Evolutionary conservation across 768 basidiomycete species (phyloP).

Genomic region (Termitomyces sp.): DNA sequence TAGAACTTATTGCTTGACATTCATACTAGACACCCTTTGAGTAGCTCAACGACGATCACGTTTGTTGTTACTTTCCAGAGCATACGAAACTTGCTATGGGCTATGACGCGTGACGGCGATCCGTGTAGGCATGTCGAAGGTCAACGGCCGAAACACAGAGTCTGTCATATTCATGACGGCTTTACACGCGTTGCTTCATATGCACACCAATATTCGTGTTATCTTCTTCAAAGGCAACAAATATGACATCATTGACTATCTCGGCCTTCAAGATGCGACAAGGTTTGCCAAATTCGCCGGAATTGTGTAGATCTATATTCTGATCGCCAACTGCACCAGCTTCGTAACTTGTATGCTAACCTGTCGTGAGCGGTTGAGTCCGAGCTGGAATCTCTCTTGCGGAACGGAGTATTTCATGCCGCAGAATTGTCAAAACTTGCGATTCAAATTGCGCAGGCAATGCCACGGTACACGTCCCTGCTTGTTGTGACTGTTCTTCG

Average conservation of each 20-base stretch:
- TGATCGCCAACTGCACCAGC: neutral
- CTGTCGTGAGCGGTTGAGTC: neutral
- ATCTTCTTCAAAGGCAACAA: neutral
- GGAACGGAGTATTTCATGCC: too few relatives aligned
- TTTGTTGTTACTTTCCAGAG: neutral
- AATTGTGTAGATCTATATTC: neutral
- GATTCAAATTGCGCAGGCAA: neutral
- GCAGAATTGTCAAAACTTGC: too few relatives aligned
- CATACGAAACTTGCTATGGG: neutral
- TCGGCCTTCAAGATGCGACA: neutral
- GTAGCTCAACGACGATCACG: neutral
- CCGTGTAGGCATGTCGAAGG: neutral
- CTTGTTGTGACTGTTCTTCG: neutral
- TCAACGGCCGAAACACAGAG: neutral
- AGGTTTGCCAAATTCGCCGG: neutral
- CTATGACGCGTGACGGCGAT: neutral
- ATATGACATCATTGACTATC: neutral
- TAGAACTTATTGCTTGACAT: neutral
- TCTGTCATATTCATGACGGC: neutral
- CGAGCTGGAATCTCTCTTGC: too few relatives aligned
- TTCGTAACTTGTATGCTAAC: neutral
- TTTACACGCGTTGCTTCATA: neutral
- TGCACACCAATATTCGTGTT: neutral
- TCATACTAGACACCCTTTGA: neutral
- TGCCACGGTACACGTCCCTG: neutral